phyloP scores from a whole-genome alignment of 2,329 filamentous ascomycete species.

The Cryphonectria naterciae region DNA sequence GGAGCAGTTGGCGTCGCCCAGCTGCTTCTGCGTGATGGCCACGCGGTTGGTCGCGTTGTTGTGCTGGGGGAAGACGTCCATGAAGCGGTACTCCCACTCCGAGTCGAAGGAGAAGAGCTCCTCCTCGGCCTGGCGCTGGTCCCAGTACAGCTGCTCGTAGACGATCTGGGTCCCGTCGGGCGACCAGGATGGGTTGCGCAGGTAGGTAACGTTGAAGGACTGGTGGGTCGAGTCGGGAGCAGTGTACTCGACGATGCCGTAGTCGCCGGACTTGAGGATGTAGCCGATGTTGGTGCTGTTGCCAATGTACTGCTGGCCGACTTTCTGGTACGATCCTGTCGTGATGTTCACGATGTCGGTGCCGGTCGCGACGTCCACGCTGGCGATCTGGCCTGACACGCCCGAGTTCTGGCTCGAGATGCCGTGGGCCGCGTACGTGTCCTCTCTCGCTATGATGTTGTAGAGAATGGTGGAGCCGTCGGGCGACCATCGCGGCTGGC shows the following conservation, averaged over 20 bases:
- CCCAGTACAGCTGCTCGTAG: conserved; percentile 36
- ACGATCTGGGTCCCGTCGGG: conserved; percentile 36
- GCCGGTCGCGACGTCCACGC: conserved; percentile 45
- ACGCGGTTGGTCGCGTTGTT: conserved; percentile 33
- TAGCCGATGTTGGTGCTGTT: conserved; percentile 33
- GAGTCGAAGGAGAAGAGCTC: conserved; percentile 43
- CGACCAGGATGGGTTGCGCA: conserved; percentile 38
- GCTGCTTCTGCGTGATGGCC: conserved; percentile 45
- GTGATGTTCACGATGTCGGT: conserved; percentile 37
- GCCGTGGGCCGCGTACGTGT: conserved; percentile 44
- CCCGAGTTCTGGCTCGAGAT: conserved; percentile 31
- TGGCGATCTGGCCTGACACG: conserved; percentile 37
- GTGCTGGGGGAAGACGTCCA: conserved; percentile 46
- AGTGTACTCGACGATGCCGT: conserved; percentile 38
- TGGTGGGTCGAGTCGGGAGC: conserved; percentile 27
- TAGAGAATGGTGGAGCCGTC: conserved; percentile 36
- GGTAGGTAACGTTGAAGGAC: conserved; percentile 24
- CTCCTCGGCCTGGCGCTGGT: conserved; percentile 40
- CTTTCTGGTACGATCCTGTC: conserved; percentile 35
- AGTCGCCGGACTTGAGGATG: conserved; percentile 35
- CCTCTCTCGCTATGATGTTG: conserved; percentile 44
- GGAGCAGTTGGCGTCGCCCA: conserved; percentile 42
- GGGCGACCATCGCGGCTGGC: conserved; percentile 16
- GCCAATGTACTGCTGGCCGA: conserved; percentile 33
- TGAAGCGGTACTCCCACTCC: conserved; percentile 48